These are phyloP conservation scores for Sparassis latifolia DNA, from an alignment of 1,284 basidiomycete species.

Conservation along the genomic window DNA sequence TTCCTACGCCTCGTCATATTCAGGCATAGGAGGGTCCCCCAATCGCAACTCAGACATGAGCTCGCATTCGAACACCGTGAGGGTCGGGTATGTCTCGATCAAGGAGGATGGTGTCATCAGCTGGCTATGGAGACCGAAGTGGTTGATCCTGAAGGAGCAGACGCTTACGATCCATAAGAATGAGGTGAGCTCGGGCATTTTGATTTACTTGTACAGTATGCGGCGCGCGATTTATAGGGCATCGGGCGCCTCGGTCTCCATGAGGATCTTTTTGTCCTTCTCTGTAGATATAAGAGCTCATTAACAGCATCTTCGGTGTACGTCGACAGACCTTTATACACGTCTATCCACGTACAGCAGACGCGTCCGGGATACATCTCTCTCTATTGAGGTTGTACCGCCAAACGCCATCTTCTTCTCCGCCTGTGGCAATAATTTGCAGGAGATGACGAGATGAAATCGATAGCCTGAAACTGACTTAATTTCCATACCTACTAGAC, in stretches of 20 bases:
- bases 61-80: conserved; percentile 41
- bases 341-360: too few relatives aligned
- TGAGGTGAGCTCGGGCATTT: conserved; percentile 55
- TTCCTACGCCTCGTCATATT: conserved; percentile 54
- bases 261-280: neutral
- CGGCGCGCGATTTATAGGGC: too few relatives aligned
- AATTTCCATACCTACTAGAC: conserved; percentile 4
- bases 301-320: too few relatives aligned
- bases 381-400: too few relatives aligned
- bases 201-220: neutral
- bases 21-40: conserved; percentile 73
- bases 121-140: conserved; percentile 91
- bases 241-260: neutral
- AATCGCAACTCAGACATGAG: conserved; percentile 45
- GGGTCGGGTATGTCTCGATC: conserved; percentile 68
- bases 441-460: too few relatives aligned
- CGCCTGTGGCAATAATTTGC: too few relatives aligned
- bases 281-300: neutral
- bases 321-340: too few relatives aligned
- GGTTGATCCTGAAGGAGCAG: conserved; percentile 82
- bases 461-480: too few relatives aligned
- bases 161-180: conserved; percentile 86
- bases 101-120: conserved; percentile 90
- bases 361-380: too few relatives aligned
- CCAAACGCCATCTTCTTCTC: too few relatives aligned